Base-by-base conservation (phyloP, 169 alveolate genomes). In the Plasmodium malariae region DNA sequence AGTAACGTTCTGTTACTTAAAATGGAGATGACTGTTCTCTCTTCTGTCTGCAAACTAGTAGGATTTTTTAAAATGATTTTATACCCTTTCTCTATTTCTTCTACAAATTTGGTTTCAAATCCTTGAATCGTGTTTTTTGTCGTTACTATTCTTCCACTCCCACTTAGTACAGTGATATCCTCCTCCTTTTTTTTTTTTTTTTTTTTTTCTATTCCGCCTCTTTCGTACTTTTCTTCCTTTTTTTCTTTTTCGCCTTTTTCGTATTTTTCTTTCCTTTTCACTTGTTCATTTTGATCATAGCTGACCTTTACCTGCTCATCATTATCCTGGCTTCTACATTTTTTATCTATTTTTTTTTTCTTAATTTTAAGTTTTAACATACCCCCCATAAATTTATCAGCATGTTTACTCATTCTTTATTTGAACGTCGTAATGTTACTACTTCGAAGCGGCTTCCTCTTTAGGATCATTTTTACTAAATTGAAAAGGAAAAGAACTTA, bases 101-200 rank as follows among this genome's bases (percentile, higher is more conserved):
- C 94, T 43, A 85, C 65, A 83, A 94, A 94, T 36, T 88, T 90
- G 11, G 96, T 94, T 37, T 88, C 95, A 62, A 94, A 87, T 88
- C 96, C 96, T 68, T 92, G 96, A 17, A 94, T 76, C 1, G 96
- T 94, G 65, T 88, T 94, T 34, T 93, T 92, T n/a, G 93, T 86
- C 12, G 95, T 88, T 7, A 92, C 94, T 86, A 94, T 72, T 54
- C 96, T 74, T 51, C 96, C 96, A 68, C 91, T 62, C 0, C 96
- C 96, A 24, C 34, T 55, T 19, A 83, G 7, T 34, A 83, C 45
- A 36, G 63, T 32, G 14, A 14, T 51, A 5, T 45, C 55, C 4
- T 36, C 30, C 0, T 40, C 34, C 1, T 4, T 17, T 11, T 40
- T 63, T 24, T 48, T 67, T 43, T 76, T 67, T 3, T 76, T 70